Conservation (phyloP, 148 eudicot genomes). For the Nepenthes gracilis region DNA sequence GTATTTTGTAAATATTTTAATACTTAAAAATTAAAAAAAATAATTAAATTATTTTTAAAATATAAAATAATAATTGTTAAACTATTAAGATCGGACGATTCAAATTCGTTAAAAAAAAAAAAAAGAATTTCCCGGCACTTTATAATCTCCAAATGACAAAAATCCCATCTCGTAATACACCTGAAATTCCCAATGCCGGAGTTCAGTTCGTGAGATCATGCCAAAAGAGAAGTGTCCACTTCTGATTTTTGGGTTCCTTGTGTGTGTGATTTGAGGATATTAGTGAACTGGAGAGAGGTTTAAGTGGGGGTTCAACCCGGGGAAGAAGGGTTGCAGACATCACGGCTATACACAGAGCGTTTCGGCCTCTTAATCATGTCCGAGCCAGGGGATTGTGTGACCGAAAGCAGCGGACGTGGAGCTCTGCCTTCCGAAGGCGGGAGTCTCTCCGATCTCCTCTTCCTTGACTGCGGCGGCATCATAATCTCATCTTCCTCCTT, state of each 20-base stretch:
- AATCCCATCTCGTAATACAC: neutral
- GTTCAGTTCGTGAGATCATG: too few relatives aligned
- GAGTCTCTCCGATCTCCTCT: constrained; percentile 84
- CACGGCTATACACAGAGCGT: constrained; percentile 65
- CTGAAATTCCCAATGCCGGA: too few relatives aligned
- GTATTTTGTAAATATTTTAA: too few relatives aligned
- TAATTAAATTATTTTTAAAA: too few relatives aligned
- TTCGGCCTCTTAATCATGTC: constrained; percentile 27
- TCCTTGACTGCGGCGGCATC: constrained; percentile 63
- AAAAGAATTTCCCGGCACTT: too few relatives aligned
- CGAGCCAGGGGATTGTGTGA: constrained; percentile 24
- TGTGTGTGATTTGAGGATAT: neutral
- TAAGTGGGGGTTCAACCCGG: constrained; percentile 28
- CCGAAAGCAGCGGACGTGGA: constrained; percentile 46
- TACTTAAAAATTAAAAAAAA: too few relatives aligned
- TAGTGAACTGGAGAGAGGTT: neutral
- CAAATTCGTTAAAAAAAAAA: too few relatives aligned
- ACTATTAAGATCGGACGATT: too few relatives aligned
- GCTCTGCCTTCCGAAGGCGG: constrained; percentile 98
- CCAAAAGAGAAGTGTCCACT: too few relatives aligned
- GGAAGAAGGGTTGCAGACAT: constrained; percentile 36
- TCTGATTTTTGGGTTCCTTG: too few relatives aligned
- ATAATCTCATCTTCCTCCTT: neutral
- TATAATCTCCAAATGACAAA: too few relatives aligned
- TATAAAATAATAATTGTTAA: too few relatives aligned